Evolutionary conservation across 177 flowering plant species (phyloP).

Genomic region (Vitis hybrid): DNA sequence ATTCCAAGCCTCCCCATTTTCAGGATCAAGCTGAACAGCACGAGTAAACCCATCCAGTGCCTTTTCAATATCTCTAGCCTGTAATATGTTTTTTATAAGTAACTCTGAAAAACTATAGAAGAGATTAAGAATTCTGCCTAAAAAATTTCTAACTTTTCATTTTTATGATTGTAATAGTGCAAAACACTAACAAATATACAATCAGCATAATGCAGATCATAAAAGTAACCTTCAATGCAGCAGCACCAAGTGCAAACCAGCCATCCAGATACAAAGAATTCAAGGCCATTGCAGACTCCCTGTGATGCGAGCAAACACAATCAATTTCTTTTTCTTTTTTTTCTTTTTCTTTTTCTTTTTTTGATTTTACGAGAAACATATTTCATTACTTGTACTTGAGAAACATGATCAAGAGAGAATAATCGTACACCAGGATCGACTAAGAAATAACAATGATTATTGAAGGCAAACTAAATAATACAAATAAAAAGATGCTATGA

Average conservation of each 20-base stretch:
- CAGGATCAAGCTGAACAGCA: slow-evolving; percentile 96
- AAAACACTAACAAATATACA: background rate
- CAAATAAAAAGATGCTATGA: background rate
- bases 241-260: slow-evolving; percentile 99
- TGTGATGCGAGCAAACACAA: slow-evolving; percentile 11
- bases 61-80: slow-evolving; percentile 83
- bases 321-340: too few relatives aligned
- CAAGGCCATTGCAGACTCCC: slow-evolving; percentile 93
- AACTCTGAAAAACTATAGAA: too few relatives aligned
- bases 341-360: too few relatives aligned
- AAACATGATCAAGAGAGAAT: slow-evolving; percentile 2
- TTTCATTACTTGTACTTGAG: too few relatives aligned
- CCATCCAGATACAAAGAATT: slow-evolving; percentile 95
- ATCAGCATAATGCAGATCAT: background rate
- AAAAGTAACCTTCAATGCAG: slow-evolving; percentile 76
- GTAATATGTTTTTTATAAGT: slow-evolving; percentile 16
- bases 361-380: too few relatives aligned
- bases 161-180: too few relatives aligned
- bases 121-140: too few relatives aligned
- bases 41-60: slow-evolving; percentile 82
- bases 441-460: background rate
- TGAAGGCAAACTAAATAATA: background rate
- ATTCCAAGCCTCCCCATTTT: slow-evolving; percentile 99
- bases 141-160: too few relatives aligned
- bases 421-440: background rate